Conservation (phyloP, 2,329 filamentous ascomycete genomes). For the Elsinoe arachidis region DNA sequence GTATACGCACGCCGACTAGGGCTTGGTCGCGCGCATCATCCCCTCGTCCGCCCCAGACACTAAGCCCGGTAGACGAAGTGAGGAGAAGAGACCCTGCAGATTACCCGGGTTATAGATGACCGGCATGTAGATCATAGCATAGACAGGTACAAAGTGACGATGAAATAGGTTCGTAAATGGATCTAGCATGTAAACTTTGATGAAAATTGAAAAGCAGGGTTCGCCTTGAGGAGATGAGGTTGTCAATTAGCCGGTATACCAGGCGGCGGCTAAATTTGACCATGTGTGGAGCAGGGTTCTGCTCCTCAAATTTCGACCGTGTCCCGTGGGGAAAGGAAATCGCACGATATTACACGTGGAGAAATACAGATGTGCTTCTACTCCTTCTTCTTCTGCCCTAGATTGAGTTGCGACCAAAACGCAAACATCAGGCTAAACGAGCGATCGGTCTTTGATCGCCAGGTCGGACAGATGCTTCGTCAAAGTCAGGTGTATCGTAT, state of each 20-base stretch:
- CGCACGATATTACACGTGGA: background rate
- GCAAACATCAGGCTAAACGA: slow-evolving; percentile 7
- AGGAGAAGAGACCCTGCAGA: slow-evolving; percentile 6
- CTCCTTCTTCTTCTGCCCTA: background rate
- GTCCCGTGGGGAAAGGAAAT: background rate
- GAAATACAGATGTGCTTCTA: background rate
- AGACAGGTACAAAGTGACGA: background rate
- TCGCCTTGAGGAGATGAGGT: background rate
- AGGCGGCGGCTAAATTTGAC: slow-evolving; percentile 4
- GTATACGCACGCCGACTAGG: background rate
- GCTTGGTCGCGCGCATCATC: background rate
- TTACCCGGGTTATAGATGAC: background rate
- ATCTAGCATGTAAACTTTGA: background rate
- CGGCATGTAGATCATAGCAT: background rate
- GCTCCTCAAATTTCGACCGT: background rate
- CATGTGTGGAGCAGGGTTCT: background rate
- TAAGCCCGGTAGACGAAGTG: background rate
- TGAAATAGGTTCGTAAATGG: background rate
- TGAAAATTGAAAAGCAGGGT: background rate
- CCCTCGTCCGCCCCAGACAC: background rate
- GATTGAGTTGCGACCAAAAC: background rate
- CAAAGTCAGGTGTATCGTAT: background rate
- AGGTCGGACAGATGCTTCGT: background rate
- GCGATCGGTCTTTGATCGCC: background rate
- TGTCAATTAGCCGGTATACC: slow-evolving; percentile 6